Evolutionary conservation across 2,329 filamentous ascomycete genomes (phyloP).

Genomic region (Gnomoniopsis sp.): DNA sequence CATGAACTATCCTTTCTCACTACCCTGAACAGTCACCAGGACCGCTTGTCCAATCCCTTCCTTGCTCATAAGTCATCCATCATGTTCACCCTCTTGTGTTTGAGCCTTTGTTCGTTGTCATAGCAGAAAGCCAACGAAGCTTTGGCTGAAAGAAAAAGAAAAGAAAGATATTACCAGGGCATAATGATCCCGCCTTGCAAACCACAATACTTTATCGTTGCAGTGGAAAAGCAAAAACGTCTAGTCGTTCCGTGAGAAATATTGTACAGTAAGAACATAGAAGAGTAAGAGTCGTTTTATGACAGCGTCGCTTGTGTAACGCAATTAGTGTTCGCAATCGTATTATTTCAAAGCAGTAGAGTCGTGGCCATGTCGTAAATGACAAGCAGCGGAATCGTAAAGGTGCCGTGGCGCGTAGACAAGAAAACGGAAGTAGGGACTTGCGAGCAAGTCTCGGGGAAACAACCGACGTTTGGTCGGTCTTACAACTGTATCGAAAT

Average conservation of each 20-base stretch:
- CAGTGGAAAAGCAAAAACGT: slow-evolving; percentile 4
- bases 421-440: slow-evolving; percentile 23
- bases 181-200: not conserved
- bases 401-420: slow-evolving; percentile 20
- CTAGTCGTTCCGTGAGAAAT: not conserved
- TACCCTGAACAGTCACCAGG: not conserved
- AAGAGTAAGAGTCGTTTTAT: not conserved
- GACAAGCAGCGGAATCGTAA: not conserved
- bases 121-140: not conserved
- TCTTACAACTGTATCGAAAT: slow-evolving; percentile 9
- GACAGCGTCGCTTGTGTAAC: not conserved
- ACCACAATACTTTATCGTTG: not conserved
- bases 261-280: not conserved
- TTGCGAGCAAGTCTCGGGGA: slow-evolving; percentile 25
- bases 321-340: not conserved
- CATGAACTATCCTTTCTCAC: not conserved
- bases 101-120: not conserved
- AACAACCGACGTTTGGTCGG: slow-evolving; percentile 23
- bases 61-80: not conserved
- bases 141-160: not conserved
- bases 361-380: slow-evolving; percentile 3
- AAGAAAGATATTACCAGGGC: not conserved
- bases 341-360: not conserved
- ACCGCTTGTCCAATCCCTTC: not conserved
- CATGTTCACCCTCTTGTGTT: not conserved